Evolutionary conservation across 345 rosid species (phyloP), one percentile per base, ranked within the genome.

Genomic region (Eucalyptus fibrosa): DNA sequence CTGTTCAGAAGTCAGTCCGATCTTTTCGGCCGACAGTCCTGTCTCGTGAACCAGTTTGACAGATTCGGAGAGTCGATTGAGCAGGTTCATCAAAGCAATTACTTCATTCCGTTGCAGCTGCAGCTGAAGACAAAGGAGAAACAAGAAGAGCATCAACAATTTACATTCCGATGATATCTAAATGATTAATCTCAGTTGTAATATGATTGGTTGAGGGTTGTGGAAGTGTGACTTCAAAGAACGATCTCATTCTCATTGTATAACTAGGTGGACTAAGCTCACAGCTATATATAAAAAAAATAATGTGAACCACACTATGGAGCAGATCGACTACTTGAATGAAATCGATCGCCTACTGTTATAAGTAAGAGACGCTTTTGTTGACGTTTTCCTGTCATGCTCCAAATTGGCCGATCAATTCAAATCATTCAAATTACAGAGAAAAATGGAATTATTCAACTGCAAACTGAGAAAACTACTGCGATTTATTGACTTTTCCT

Each of bases 61-160:
- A 12, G 98, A 96, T 93, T 96, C 97, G 3, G 97, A 96, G 86
- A 95, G 92, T 28, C 96, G 93, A 88, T 95, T 93, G 62, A 95
- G 97, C 62, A 96, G 93, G 93, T 96, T 96, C 94, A 95, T 92
- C 91, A 95, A 87, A 44, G 98, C 98, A 88, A 96, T 96, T 91
- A 94, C 97, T 92, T 96, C 97, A 40, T 96, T 96, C 92, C 93
- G 86, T 91, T 96, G 98, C 93, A 96, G 89, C 90, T 94, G 94
- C 88, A 95, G 91, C 97, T 95, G 96, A 87, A 82, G 88, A 80
- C 44, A 49, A 88, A 85, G 12, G 60, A n/a, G 67, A 87, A 65
- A 81, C 17, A 30, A 19, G 62, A 89, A 32, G 89, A 87, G 50
- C 17, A 51, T 18, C 42, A 37, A 53, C 34, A 77, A 89, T 32